Evolutionary conservation across 2,329 filamentous ascomycete genomes (phyloP).

Genomic region (Fusarium nisikadoi): DNA sequence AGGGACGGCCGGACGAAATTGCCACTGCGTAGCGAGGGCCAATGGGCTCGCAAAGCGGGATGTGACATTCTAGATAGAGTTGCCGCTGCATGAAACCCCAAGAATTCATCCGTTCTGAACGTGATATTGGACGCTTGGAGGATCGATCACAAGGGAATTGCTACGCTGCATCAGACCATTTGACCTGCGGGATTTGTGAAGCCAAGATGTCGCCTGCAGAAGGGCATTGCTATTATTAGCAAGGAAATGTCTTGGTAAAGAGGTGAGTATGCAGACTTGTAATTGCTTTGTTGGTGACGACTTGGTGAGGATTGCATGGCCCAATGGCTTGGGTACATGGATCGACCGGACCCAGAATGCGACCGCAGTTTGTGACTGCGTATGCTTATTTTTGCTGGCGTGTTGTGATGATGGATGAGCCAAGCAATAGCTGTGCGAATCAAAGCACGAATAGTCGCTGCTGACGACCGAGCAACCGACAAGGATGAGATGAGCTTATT

Average conservation of each 20-base stretch:
- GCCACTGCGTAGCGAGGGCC: background rate
- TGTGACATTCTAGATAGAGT: conserved; percentile 27
- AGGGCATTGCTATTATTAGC: conserved; percentile 15
- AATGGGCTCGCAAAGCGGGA: background rate
- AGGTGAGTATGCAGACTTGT: background rate
- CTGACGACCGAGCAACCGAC: background rate
- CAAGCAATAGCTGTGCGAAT: conserved; percentile 8
- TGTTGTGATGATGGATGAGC: conserved; percentile 2
- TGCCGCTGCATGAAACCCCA: conserved; percentile 20
- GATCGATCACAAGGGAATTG: background rate
- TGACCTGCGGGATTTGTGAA: background rate
- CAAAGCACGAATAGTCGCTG: background rate
- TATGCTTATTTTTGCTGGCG: background rate
- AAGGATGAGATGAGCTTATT: conserved; percentile 5
- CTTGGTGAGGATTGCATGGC: background rate
- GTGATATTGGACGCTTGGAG: background rate
- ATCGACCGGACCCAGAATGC: conserved; percentile 16
- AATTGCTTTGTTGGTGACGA: background rate
- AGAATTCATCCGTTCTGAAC: background rate
- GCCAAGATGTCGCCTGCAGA: conserved; percentile 9
- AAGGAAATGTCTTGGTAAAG: background rate
- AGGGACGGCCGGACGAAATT: background rate
- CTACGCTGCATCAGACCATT: conserved; percentile 10
- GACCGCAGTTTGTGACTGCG: background rate
- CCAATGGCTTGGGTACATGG: background rate